phyloP scores from a whole-genome alignment of 192 early-diverging fungal genomes.

The Entophlyctis helioformis region DNA sequence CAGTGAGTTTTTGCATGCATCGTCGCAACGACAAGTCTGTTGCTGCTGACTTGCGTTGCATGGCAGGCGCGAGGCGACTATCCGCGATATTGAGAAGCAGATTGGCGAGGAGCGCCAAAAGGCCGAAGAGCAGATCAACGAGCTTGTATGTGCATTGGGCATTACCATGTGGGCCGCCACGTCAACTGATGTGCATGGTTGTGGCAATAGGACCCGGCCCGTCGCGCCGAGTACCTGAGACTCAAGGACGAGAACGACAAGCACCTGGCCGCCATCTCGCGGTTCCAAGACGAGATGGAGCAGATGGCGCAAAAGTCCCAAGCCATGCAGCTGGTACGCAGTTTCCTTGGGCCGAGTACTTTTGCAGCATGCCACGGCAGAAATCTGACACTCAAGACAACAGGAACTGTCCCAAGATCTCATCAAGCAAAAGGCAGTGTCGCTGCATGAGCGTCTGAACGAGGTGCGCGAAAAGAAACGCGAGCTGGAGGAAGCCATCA shows the following conservation, averaged over 20 bases:
- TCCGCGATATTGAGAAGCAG: conserved; percentile 35
- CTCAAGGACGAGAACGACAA: conserved; percentile 27
- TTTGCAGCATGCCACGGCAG: no score
- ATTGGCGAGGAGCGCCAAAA: conserved; percentile 29
- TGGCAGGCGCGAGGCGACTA: conserved; percentile 23
- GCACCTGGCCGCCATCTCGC: conserved; percentile 20
- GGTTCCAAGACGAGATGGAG: conserved; percentile 24
- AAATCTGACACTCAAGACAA: no score
- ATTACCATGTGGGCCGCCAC: no score
- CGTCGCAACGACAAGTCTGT: conserved; percentile 4
- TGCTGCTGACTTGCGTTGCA: conserved; percentile 1
- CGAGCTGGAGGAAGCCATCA: conserved; percentile 32
- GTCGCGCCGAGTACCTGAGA: conserved; percentile 15
- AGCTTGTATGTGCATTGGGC: conserved; percentile 13
- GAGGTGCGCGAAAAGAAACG: conserved; percentile 16
- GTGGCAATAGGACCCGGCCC: neutral
- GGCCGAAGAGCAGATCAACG: conserved; percentile 33
- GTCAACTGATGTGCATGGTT: no score
- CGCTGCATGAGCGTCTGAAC: conserved; percentile 25
- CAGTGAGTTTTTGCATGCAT: conserved; percentile 16
- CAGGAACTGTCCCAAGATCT: conserved; percentile 28
- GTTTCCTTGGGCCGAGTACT: neutral
- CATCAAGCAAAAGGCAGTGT: conserved; percentile 21
- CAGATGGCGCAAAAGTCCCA: conserved; percentile 10
- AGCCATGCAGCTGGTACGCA: conserved; percentile 9